phyloP scores from a whole-genome alignment of 148 eudicot species.

The Chenopodium quinoa region DNA sequence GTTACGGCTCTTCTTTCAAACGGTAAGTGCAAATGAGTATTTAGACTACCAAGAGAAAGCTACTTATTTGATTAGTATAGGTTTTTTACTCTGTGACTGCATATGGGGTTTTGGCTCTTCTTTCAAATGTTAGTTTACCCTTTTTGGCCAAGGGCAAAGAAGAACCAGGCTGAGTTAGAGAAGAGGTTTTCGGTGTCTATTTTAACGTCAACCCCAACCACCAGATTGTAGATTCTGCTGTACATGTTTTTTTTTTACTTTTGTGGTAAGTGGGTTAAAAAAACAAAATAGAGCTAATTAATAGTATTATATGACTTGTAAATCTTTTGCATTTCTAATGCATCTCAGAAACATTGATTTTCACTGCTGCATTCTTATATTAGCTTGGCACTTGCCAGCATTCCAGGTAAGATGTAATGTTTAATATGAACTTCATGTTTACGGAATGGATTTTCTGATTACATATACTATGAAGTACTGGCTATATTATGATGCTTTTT shows the following conservation, averaged over 20 bases:
- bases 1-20: too few relatives aligned
- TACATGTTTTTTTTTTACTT: conserved; percentile 18
- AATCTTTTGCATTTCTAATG: conserved; percentile 10
- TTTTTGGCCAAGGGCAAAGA: conserved; percentile 25
- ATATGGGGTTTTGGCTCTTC: conserved; percentile 15
- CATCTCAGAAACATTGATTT: not conserved
- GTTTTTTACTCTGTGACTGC: conserved; percentile 4
- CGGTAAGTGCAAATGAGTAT: conserved; percentile 24
- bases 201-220: conserved; percentile 19
- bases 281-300: not conserved
- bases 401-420: not conserved
- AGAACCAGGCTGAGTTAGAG: conserved; percentile 22
- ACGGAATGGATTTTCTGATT: not conserved
- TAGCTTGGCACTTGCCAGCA: conserved; percentile 2
- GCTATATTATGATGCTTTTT: too few relatives aligned
- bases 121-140: conserved; percentile 18
- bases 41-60: conserved; percentile 49
- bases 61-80: conserved; percentile 27
- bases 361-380: not conserved
- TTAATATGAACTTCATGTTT: not conserved
- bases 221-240: conserved; percentile 27
- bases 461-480: too few relatives aligned
- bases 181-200: conserved; percentile 29
- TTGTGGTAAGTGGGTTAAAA: conserved; percentile 12
- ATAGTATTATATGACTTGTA: conserved; percentile 14